Base-by-base conservation (phyloP, 1,284 basidiomycete genomes). In the Thecaphora thlaspeos region DNA sequence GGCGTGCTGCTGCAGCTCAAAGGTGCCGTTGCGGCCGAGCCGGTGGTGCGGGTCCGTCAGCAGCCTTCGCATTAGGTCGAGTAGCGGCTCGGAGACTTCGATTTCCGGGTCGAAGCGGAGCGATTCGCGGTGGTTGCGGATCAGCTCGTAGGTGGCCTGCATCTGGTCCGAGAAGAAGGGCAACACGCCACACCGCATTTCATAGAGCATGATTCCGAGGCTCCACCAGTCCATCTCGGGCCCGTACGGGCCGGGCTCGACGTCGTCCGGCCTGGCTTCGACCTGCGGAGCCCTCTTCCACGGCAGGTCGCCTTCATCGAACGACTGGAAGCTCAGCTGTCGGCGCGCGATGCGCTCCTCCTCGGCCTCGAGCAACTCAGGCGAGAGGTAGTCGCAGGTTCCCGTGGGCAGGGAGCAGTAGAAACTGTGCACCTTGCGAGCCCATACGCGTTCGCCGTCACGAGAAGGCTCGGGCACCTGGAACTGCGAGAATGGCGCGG, bases 141-240 rank as follows among this genome's bases (percentile, higher is more conserved):
- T 76, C 48, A 55, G 67, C n/a, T 70, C 61, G 51, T 70, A 73
- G 10, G 73, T 71, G 37, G 70, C 71, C 32, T 68, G 63, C 46
- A 72, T 65, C 45, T 51, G 59, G 46, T 63, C 65, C 15, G 74
- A 68, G 41, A 69, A 74, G 52, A 77, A 77, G 34, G 75, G 75
- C 32, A 73, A 46, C 5, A 55, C 50, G 12, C 73, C 73, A 51
- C 58, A 74, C 3, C 60, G 55, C 73, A 76, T 76, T 53, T 77
- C 75, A 51, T 75, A 75, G 28, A 77, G 50, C 49, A 76, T 63
- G 28, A 75, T 60, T 23, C 75, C 75, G 34, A 77, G 59, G 51
- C 70, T 72, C 75, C 75, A 77, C 73, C 73, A 77, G 47, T 77
- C 75, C 40, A 72, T 62, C 38, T 73, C 71, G 7, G 75, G 75